phyloP scores from a whole-genome alignment of 1,139 yeast species.

The Pichia sp. region DNA sequence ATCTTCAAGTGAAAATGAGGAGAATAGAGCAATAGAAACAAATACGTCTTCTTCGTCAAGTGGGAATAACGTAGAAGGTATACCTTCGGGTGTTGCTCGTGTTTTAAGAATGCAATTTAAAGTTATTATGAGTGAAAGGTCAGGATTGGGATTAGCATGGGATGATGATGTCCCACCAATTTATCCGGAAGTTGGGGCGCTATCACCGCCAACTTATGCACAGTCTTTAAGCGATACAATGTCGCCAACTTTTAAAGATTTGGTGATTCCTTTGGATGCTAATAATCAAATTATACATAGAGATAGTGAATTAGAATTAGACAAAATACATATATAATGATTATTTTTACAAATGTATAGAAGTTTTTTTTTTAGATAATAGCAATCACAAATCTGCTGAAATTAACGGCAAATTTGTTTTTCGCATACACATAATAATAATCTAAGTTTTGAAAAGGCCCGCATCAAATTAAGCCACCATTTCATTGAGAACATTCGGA shows the following conservation, averaged over 20 bases:
- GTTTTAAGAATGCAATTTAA: constrained; percentile 93
- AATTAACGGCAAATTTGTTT: no score
- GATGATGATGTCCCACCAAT: constrained; percentile 99
- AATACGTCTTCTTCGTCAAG: no score
- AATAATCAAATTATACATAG: neutral
- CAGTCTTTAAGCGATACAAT: constrained; percentile 18
- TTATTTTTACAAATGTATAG: neutral
- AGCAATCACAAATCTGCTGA: no score
- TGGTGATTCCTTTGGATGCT: constrained; percentile 22
- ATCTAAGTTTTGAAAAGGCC: no score
- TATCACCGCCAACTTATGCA: constrained; percentile 79
- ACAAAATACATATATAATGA: neutral
- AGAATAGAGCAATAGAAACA: constrained; percentile 26
- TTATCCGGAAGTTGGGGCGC: constrained; percentile 72
- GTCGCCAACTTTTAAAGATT: constrained; percentile 9
- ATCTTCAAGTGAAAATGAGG: constrained; percentile 18
- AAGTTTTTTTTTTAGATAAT: neutral
- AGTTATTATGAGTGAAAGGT: constrained; percentile 70
- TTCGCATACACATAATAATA: no score
- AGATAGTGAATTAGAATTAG: neutral
- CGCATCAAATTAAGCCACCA: no score
- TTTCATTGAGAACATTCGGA: no score
- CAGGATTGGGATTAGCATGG: constrained; percentile 97
- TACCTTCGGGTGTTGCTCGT: constrained; percentile 92
- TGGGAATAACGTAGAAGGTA: constrained; percentile 41